Base-by-base conservation (phyloP, 257 asterid species). In the Solanum gandarillasii region DNA sequence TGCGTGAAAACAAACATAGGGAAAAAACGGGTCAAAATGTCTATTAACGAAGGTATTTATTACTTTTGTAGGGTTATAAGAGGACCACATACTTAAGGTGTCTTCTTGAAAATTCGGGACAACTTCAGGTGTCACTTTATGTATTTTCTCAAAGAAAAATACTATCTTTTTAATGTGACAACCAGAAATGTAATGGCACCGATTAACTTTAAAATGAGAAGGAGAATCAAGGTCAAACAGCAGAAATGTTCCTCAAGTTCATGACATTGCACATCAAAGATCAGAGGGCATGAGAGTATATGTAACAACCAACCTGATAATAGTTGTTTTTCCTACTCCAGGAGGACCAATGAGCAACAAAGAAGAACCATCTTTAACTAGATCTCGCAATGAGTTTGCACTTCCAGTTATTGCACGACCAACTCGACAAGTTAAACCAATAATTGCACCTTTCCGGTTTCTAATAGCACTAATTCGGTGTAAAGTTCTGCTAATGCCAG, bases 261-360 rank as follows among this genome's bases (percentile, higher is more conserved):
- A 48, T 29, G 85, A 13, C 25, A 18, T 29, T 82, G 70, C 70
- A 10, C 70, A 82, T 82, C 27, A 82, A 82, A 82, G 31, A 31
- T 82, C 86, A 48, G 39, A 82, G 7, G 73, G 35, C 16, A 23
- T 38, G 79, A 48, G 41, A 13, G 83, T 4, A 29, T 1, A 35
- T 46, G 18, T 8, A 32, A n/a, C 6, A 8, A 84, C 87, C 86
- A 39, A 96, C 99, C 99, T 96, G 93, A 96, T 96, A 87, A 96
- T 95, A 71, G 98, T 96, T 75, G 99, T 96, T 92, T 96, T 96
- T 12, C 99, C 99, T 86, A 96, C 99, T 75, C 99, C 98, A 34
- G 99, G 99, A 87, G 98, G 98, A 78, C 98, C 98, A 84, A 94
- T 96, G 60, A 94, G 98, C 89, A 96, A 88, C 94, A 96, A 86